Evolutionary conservation across 2,329 filamentous ascomycete species (phyloP).

Genomic region (Aureobasidium pullulans): DNA sequence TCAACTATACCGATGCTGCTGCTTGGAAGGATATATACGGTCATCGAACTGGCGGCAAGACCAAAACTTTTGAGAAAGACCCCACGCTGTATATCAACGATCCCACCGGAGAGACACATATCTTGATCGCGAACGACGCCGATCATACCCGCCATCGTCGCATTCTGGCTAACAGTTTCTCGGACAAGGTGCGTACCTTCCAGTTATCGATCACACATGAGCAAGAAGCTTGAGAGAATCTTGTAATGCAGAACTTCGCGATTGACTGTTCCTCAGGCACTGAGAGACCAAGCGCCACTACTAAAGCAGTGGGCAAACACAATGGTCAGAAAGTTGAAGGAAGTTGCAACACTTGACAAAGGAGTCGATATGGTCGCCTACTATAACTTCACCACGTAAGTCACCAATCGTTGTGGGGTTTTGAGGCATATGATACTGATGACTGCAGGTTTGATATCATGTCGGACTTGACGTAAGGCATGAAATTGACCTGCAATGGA

Average conservation of each 20-base stretch:
- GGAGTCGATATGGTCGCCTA: conserved; percentile 47
- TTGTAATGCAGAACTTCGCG: too few species aligned
- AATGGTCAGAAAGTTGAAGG: conserved; percentile 33
- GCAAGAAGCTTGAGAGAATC: too few species aligned
- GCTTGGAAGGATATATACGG: conserved; percentile 37
- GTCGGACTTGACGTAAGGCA: conserved; percentile 15
- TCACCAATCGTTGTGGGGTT: not conserved
- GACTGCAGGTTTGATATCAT: conserved; percentile 18
- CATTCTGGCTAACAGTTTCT: conserved; percentile 34
- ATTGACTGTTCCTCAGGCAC: conserved; percentile 18
- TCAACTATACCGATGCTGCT: conserved; percentile 34
- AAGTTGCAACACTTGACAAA: conserved; percentile 41
- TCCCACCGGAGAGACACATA: conserved; percentile 22
- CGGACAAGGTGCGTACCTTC: conserved; percentile 24
- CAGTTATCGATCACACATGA: too few species aligned
- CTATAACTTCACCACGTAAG: conserved; percentile 13
- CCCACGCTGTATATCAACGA: conserved; percentile 38
- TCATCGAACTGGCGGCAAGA: conserved; percentile 4
- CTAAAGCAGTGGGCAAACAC: conserved; percentile 33
- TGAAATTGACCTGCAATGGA: too few species aligned
- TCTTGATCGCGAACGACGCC: conserved; percentile 19
- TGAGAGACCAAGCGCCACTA: conserved; percentile 34
- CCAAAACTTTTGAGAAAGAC: conserved; percentile 21
- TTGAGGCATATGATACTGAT: not conserved
- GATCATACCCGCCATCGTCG: conserved; percentile 29